Base-by-base conservation (phyloP, 2,329 filamentous ascomycete species). In the Neopestalotiopsis sp. region DNA sequence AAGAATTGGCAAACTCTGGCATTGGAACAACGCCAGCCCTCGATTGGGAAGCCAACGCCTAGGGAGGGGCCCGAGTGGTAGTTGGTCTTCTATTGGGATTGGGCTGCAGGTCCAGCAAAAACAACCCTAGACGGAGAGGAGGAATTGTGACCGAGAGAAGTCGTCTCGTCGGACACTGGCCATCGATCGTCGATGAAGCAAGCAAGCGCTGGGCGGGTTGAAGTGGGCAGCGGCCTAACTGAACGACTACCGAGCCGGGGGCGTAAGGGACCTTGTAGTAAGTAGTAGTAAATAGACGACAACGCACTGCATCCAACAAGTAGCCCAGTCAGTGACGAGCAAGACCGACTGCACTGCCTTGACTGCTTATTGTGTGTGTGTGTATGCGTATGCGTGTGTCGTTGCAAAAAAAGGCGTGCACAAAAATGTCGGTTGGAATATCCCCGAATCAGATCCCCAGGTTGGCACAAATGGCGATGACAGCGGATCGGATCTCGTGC, bases 1-100 rank as follows among this genome's bases (percentile, higher is more conserved):
- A 77, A 77, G 75, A 69, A 71, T 67, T 74, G 34, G 17, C 12
- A 49, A 24, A 45, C 38, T 34, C 65, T 67, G 52, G 65, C 65
- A 67, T 67, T 45, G 59, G 65, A 60, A 28, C 63, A 57, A 57
- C 28, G 49, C 34, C 34, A 66, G 63, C 42, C 63, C 63, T n/a
- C 49, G 45, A 12, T 20, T 66, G 42, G 28, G 63, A 66, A 56
- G 62, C 38, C 38, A 45, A 40, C 13, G 62, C 28, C 20, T 63
- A 32, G 24, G 57, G 57, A 30, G 24, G 34, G 59, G 34, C 38
- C 20, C 38, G 61, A 49, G 28, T 34, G 34, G 59, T 62, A 38
- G 32, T 38, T 62, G 61, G 38, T 49, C 40, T 20, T 64, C 61
- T 5, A 3, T 10, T 52, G 14, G n/a, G 7, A 20, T 32, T 62